Percentiles rank a stretch among this genome's conserved stretches.
phyloP scores from a whole-genome alignment of 306 rosid genomes.

The Pterocarpus santalinus region DNA sequence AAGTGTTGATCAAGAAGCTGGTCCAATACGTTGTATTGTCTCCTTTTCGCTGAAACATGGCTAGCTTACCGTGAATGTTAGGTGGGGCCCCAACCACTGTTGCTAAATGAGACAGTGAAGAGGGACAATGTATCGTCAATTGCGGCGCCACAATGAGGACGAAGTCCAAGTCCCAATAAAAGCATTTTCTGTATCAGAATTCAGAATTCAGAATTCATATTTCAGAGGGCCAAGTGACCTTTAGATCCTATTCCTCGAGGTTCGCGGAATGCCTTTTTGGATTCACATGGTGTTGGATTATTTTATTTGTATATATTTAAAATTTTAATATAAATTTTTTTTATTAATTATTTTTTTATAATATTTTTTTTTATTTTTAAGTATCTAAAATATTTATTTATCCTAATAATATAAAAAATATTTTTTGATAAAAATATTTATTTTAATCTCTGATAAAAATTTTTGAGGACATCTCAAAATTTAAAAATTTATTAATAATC shows the following conservation, averaged over 20 bases:
- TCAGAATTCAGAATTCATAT: not conserved
- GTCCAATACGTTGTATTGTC: not conserved
- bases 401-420: too few species aligned
- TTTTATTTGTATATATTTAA: too few species aligned
- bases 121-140: not conserved
- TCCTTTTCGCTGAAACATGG: not conserved
- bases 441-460: too few species aligned
- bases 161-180: constrained; percentile 9
- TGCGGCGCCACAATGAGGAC: constrained; percentile 28
- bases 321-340: too few species aligned
- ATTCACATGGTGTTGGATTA: not conserved
- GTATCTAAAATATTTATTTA: too few species aligned
- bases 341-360: too few species aligned
- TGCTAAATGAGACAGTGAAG: not conserved
- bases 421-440: too few species aligned
- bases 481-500: too few species aligned
- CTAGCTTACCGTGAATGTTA: not conserved
- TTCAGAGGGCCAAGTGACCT: not conserved
- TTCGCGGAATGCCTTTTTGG: not conserved
- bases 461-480: too few species aligned
- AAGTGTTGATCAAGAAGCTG: not conserved
- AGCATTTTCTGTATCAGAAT: not conserved
- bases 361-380: too few species aligned
- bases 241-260: not conserved
- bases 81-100: not conserved